Conservation (phyloP, 768 basidiomycete species). For the Tricholoma terreum region DNA sequence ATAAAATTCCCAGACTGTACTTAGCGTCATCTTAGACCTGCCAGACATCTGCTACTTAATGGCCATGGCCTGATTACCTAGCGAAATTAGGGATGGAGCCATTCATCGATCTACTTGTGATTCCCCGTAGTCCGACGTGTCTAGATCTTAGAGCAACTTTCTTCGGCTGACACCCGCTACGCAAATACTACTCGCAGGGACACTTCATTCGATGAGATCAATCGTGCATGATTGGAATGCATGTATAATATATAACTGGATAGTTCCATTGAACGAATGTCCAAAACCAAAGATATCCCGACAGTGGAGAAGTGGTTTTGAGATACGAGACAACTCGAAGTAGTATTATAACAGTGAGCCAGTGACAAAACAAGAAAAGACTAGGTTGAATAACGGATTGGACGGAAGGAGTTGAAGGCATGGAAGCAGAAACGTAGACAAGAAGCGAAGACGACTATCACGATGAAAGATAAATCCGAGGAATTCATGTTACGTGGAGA, state of each 20-base stretch:
- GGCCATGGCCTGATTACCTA: too few species aligned
- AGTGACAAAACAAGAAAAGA: slow-evolving; percentile 3
- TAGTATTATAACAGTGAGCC: not conserved
- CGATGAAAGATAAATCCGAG: not conserved
- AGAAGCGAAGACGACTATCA: not conserved
- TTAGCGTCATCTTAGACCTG: too few species aligned
- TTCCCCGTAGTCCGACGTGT: too few species aligned
- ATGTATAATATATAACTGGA: not conserved
- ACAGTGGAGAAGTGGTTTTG: not conserved
- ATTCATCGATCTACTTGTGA: too few species aligned
- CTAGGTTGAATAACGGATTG: not conserved
- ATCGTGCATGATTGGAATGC: not conserved
- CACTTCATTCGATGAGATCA: not conserved
- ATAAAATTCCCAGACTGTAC: too few species aligned
- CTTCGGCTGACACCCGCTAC: too few species aligned
- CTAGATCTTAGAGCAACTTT: too few species aligned
- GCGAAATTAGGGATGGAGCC: too few species aligned
- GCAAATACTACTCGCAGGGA: too few species aligned
- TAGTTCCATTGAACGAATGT: not conserved
- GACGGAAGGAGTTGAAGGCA: not conserved
- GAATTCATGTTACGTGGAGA: not conserved
- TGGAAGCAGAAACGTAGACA: not conserved
- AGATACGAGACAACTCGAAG: not conserved
- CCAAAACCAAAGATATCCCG: not conserved
- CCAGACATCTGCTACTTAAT: too few species aligned